These are phyloP conservation scores for Dothidotthia symphoricarpi DNA, from an alignment of 2,329 filamentous ascomycete species.

Conservation along the genomic window DNA sequence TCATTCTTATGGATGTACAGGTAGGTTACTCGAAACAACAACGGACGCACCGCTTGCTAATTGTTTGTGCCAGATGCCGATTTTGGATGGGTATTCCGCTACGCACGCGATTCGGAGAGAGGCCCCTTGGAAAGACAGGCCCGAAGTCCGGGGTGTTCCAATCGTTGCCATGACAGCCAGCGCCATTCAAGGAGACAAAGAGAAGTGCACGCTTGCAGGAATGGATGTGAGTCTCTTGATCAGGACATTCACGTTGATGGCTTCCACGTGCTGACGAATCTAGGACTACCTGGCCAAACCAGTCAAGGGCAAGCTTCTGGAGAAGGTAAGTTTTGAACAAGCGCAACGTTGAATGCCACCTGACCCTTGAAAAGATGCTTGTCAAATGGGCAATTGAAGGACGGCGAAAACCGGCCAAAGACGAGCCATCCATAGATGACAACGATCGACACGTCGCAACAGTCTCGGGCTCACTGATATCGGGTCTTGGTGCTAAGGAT, in stretches of 20 bases:
- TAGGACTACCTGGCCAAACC: constrained; percentile 49
- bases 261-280: constrained; percentile 18
- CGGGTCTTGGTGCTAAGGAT: constrained; percentile 26
- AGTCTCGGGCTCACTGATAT: neutral
- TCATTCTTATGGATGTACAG: constrained; percentile 77
- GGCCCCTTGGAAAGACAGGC: constrained; percentile 60
- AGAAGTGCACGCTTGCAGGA: constrained; percentile 70
- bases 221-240: constrained; percentile 58
- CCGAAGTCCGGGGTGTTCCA: constrained; percentile 59
- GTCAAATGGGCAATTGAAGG: constrained; percentile 63
- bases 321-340: constrained; percentile 46
- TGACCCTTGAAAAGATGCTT: constrained; percentile 50
- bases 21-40: constrained; percentile 52
- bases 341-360: constrained; percentile 8
- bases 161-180: constrained; percentile 82
- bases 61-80: constrained; percentile 45
- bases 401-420: constrained; percentile 35
- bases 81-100: constrained; percentile 75
- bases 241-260: constrained; percentile 7
- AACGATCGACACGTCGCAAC: constrained; percentile 27
- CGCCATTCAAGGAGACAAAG: constrained; percentile 72
- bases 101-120: constrained; percentile 72
- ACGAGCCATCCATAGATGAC: constrained; percentile 20
- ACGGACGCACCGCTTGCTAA: constrained; percentile 17
- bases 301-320: constrained; percentile 65